Conservation (phyloP, 768 basidiomycete genomes). For the Trametes meyenii region DNA sequence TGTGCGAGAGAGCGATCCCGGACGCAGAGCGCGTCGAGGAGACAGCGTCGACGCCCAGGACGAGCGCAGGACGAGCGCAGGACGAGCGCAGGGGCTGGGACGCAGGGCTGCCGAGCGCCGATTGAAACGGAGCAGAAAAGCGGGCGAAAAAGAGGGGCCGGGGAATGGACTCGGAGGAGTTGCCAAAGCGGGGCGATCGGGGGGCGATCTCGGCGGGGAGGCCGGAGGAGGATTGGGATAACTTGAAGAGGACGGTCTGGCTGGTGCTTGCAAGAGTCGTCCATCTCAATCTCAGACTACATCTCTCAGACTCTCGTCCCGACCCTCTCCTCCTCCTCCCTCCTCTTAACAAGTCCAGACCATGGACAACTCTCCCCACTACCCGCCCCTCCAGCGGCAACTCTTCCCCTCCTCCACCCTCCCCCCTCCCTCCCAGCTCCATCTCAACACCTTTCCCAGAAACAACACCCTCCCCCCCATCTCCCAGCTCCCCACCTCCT, state of each 20-base stretch:
- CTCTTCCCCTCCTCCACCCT: constrained; percentile 48
- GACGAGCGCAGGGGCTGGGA: background rate
- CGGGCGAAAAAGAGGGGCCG: background rate
- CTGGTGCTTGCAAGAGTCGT: background rate
- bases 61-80: background rate
- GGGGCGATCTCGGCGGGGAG: constrained; percentile 17
- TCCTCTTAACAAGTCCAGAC: constrained; percentile 22
- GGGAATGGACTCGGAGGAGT: background rate
- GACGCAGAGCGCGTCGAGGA: background rate
- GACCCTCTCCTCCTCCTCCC: constrained; percentile 1
- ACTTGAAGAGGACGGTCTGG: background rate
- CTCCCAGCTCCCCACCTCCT: constrained; percentile 32
- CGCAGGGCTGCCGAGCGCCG: background rate
- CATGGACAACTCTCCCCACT: constrained; percentile 34
- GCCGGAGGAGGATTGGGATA: background rate
- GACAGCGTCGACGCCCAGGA: background rate
- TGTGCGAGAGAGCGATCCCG: background rate
- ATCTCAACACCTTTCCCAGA: constrained; percentile 39
- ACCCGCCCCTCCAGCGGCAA: constrained; percentile 36
- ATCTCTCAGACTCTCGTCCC: background rate
- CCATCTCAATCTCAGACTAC: constrained; percentile 1
- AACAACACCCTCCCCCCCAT: constrained; percentile 47
- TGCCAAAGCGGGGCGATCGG: constrained; percentile 10
- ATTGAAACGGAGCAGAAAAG: constrained; percentile 1
- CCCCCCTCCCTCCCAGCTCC: constrained; percentile 47